Percentiles rank a stretch among this genome's conserved stretches.
Evolutionary conservation across 768 basidiomycete species (phyloP).

Genomic region (Pleurotus sapidus): DNA sequence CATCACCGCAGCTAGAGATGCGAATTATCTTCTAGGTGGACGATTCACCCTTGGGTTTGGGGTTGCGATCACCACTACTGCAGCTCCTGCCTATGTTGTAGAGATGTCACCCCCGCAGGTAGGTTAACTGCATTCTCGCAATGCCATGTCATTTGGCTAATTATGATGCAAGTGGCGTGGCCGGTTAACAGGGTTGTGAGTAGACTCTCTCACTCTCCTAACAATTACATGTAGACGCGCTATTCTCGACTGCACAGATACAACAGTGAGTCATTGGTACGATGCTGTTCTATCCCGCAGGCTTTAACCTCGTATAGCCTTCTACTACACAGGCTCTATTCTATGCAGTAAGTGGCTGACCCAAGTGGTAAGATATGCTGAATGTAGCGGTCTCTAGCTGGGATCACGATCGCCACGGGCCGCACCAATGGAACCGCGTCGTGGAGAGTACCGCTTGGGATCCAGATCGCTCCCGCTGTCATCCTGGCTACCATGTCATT

Average conservation of each 20-base stretch:
- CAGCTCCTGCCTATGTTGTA: conserved; percentile 46
- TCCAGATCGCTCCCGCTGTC: conserved; percentile 47
- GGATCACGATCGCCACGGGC: conserved; percentile 42
- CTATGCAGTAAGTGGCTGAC: conserved; percentile 31
- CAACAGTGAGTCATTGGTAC: conserved; percentile 25
- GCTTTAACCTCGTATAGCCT: conserved; percentile 24
- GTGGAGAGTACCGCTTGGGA: conserved; percentile 51
- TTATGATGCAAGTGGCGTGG: conserved; percentile 38
- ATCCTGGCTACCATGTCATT: conserved; percentile 30
- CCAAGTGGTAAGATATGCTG: too few species aligned
- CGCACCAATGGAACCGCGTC: conserved; percentile 29
- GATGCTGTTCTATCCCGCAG: conserved; percentile 15
- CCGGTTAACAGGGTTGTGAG: conserved; percentile 47
- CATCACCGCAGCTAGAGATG: conserved; percentile 40
- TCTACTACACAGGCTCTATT: conserved; percentile 44
- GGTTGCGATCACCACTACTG: conserved; percentile 43
- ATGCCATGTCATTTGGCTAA: too few species aligned
- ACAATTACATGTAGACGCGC: not conserved
- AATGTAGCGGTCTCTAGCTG: conserved; percentile 20
- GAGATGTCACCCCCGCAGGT: conserved; percentile 60
- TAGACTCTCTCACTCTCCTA: conserved; percentile 10
- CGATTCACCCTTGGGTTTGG: conserved; percentile 54
- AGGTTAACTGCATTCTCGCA: not conserved
- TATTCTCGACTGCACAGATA: conserved; percentile 20
- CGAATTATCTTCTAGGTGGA: conserved; percentile 48